Base-by-base conservation (phyloP, 352 stramenopile genomes). In the Plasmopara viticola region DNA sequence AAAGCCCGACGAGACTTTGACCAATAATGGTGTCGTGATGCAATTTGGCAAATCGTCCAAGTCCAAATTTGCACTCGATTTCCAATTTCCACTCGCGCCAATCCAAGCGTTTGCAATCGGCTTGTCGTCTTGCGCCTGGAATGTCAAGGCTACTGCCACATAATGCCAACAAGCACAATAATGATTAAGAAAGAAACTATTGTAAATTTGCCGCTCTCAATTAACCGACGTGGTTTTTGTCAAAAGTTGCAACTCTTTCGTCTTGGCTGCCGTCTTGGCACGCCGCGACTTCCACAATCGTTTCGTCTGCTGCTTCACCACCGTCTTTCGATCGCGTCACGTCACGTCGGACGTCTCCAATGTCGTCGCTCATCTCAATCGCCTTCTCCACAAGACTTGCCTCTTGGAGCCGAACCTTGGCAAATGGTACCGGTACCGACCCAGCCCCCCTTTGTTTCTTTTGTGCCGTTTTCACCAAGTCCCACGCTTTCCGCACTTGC, bases 41-140 rank as follows among this genome's bases (percentile, higher is more conserved):
- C 86, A 95, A 66, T 91, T 95, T 51, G 86, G 86, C 58, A 95
- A 95, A 62, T 89, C 85, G 44, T 84, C 74, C 44, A 90, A 87
- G 54, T 82, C 77, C 49, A 90, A 91, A 47, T 95, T 94, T 52
- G 80, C 78, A 9, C 72, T 95, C 18, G 86, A 95, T 60, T 95
- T 94, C 59, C 76, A 79, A 40, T 87, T 87, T 70, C 86, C 84
- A 6, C 60, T 95, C 20, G 85, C 83, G 9, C 78, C 83, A 0
- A 73, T 95, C 20, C 86, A 95, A 50, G 85, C 84, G 1, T 95
- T 95, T 50, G 86, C 82, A 2, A 86, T 95, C 45, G 82, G 79
- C 0, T 64, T 95, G 17, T 90, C 78, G 25, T 91, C 84, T 13
- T 95, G 82, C 48, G 79, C 76, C 15, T 95, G 82, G 80, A 87